Evolutionary conservation across 140 eudicot species (phyloP).

Genomic region (Senecio squalidus): DNA sequence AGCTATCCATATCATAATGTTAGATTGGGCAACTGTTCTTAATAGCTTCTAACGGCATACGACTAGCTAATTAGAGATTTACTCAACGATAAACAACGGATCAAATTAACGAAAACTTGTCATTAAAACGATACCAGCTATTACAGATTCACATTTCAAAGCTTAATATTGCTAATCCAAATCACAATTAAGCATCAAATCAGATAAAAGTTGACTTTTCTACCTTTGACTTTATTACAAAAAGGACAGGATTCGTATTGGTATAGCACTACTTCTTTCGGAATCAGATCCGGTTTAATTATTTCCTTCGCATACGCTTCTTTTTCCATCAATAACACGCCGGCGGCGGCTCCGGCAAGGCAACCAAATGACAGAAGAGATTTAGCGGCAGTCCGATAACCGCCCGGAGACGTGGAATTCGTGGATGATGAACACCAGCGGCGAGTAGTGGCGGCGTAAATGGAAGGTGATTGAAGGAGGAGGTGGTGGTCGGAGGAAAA

Average conservation of each 20-base stretch:
- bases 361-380: conserved; percentile 20
- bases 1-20: neutral
- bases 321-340: conserved; percentile 26
- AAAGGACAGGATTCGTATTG: conserved; percentile 98
- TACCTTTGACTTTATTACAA: conserved; percentile 98
- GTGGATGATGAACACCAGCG: conserved; percentile 35
- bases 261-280: conserved; percentile 79
- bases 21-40: neutral
- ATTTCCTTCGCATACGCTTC: conserved; percentile 64
- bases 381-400: neutral
- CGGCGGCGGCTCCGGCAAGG: conserved; percentile 37
- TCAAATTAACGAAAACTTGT: neutral
- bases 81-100: neutral
- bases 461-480: conserved; percentile 28
- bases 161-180: no score
- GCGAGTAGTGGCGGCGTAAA: conserved; percentile 25
- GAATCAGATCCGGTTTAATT: conserved; percentile 25
- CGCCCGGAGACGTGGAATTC: no score
- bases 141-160: no score
- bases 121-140: no score
- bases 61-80: neutral
- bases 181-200: conserved; percentile 3
- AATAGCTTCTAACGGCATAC: neutral
- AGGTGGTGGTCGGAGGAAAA: conserved; percentile 25
- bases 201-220: neutral